Percentiles rank a stretch among this genome's conserved stretches.
phyloP scores from a whole-genome alignment of 179 eudicot genomes.

The Nepenthes alata region DNA sequence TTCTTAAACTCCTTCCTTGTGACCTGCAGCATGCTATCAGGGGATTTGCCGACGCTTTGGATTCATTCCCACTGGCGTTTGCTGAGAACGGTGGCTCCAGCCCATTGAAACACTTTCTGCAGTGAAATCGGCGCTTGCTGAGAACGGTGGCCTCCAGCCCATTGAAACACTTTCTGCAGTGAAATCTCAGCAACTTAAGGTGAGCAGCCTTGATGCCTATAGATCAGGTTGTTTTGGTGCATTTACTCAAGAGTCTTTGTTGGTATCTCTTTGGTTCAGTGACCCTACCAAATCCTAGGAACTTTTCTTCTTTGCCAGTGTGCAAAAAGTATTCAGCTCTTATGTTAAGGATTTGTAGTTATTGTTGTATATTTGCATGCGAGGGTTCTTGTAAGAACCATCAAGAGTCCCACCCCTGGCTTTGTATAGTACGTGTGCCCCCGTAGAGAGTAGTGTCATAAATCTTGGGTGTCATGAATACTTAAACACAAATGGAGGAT shows the following conservation, averaged over 20 bases:
- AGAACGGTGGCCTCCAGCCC: conserved; percentile 94
- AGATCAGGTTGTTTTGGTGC: not conserved
- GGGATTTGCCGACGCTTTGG: conserved; percentile 93
- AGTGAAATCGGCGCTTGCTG: conserved; percentile 83
- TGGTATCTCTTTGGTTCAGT: too few relatives aligned
- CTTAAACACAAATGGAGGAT: too few relatives aligned
- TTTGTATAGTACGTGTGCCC: not conserved
- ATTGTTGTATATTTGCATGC: too few relatives aligned
- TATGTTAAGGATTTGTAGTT: too few relatives aligned
- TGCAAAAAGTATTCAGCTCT: not conserved
- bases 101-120: conserved; percentile 93
- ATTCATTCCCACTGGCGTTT: conserved; percentile 88
- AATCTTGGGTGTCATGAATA: not conserved
- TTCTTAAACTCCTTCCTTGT: not conserved
- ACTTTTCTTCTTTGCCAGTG: too few relatives aligned
- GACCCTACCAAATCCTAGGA: too few relatives aligned
- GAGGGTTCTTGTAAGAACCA: not conserved
- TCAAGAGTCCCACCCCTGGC: not conserved
- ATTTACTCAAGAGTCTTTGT: too few relatives aligned
- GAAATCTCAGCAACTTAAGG: conserved; percentile 90
- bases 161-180: conserved; percentile 90
- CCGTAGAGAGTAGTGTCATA: not conserved
- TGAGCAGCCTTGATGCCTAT: conserved; percentile 10
- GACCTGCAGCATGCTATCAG: conserved; percentile 80
- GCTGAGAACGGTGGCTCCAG: conserved; percentile 97